These are phyloP conservation scores for Pezicula rhizophila DNA, from an alignment of 2,329 filamentous ascomycete genomes.

Conservation along the genomic window DNA sequence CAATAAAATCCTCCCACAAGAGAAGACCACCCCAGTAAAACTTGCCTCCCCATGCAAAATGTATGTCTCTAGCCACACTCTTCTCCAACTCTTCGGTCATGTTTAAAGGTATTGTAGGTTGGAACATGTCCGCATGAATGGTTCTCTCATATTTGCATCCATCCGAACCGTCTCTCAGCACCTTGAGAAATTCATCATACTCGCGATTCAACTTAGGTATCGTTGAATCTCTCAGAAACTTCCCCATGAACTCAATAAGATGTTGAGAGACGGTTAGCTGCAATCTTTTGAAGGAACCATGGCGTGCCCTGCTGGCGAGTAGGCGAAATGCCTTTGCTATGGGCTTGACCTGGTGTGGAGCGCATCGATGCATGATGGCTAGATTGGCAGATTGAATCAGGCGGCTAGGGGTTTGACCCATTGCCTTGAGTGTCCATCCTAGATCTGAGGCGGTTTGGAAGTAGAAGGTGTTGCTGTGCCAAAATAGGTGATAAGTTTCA, in stretches of 20 bases:
- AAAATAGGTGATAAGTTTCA: constrained; percentile 15
- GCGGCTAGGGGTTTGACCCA: constrained; percentile 6
- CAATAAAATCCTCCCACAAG: neutral
- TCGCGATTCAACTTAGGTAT: neutral
- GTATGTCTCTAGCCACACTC: neutral
- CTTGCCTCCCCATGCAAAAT: neutral
- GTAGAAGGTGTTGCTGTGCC: constrained; percentile 11
- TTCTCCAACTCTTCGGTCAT: neutral
- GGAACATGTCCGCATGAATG: neutral
- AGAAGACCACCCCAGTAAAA: neutral
- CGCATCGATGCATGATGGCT: neutral
- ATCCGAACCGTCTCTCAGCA: neutral
- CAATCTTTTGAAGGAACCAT: neutral
- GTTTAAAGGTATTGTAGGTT: neutral
- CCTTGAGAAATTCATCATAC: neutral
- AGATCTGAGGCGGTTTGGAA: neutral
- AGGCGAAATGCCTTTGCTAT: neutral
- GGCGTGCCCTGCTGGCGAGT: neutral
- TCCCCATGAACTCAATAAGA: neutral
- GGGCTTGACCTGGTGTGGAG: neutral
- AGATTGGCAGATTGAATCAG: neutral
- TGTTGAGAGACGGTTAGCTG: neutral
- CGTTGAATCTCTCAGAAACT: neutral
- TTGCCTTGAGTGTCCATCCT: constrained; percentile 5
- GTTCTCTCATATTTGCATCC: constrained; percentile 1